Percentiles rank a stretch among this genome's conserved stretches.
Evolutionary conservation across 129 eudicot species (phyloP).

Genomic region (Solidago caesia): DNA sequence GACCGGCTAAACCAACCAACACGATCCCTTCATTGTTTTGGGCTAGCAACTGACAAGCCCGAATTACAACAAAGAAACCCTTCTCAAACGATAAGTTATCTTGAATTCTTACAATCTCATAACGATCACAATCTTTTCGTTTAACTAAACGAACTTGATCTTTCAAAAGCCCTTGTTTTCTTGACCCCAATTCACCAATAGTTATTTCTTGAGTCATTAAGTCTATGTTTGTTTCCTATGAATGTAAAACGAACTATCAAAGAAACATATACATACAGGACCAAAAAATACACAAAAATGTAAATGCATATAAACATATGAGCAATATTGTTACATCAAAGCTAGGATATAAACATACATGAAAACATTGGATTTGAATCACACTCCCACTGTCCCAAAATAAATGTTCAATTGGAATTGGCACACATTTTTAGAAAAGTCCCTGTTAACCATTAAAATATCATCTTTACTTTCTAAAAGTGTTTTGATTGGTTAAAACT

Average conservation of each 20-base stretch:
- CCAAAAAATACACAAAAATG: background rate
- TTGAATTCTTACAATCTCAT: constrained; percentile 67
- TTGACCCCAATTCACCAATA: constrained; percentile 36
- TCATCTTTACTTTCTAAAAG: too few relatives aligned
- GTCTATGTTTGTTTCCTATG: constrained; percentile 21
- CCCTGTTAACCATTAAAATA: too few relatives aligned
- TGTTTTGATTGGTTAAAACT: too few relatives aligned
- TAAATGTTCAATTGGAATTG: too few relatives aligned
- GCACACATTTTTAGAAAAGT: too few relatives aligned
- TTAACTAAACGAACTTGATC: constrained; percentile 78
- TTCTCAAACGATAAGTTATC: constrained; percentile 77
- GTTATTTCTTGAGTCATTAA: constrained; percentile 51
- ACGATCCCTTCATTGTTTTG: constrained; percentile 80
- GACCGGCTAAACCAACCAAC: constrained; percentile 86
- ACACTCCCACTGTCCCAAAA: background rate
- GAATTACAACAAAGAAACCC: constrained; percentile 78
- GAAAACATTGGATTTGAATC: constrained; percentile 1
- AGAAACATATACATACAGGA: background rate
- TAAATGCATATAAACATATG: constrained; percentile 8
- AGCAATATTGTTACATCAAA: background rate
- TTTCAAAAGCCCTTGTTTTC: constrained; percentile 68
- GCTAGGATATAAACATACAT: constrained; percentile 20
- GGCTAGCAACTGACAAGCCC: constrained; percentile 79
- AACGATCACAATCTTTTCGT: constrained; percentile 68
- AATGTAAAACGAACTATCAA: background rate